Base-by-base conservation (phyloP, 2,329 filamentous ascomycete genomes). In the Epichloe glyceriae region DNA sequence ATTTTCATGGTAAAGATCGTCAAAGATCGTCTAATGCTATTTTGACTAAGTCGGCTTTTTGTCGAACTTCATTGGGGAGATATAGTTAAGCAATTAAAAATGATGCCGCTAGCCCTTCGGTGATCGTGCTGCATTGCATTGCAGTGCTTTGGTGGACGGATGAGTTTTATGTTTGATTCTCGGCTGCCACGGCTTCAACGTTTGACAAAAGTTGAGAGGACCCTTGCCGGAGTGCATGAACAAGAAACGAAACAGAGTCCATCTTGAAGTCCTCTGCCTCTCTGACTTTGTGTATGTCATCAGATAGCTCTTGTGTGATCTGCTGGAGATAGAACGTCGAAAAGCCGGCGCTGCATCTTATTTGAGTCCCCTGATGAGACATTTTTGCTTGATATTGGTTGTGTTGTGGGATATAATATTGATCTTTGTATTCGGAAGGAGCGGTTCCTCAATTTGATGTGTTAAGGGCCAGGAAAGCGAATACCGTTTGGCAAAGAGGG, bases 211-310 rank as follows among this genome's bases (percentile, higher is more conserved):
- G 87, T 53, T 83, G 74, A 5, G 67, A 69, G 4, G 76, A 76
- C 0, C 85, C 85, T 60, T 88, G 84, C 67, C 79, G 78, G 56
- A 89, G 64, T 3, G 84, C 83, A 58, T 78, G 72, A 35, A 89
- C 74, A 41, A 89, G 73, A 61, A 87, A 75, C 5, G 74, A 72
- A 33, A 88, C 73, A 3, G 78, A 77, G 48, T 80, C 79, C 52
- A 71, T 70, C 61, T 79, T 82, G 68, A 88, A 90, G 66, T 89
- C 86, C 58, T 80, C 78, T 10, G 85, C 82, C 7, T 60, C 65
- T 56, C 85, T 79, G 54, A 88, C 72, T 64, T 80, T 80, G 67
- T 87, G 81, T 38, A 90, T 73, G 62, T 89, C 86, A 57, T 88
- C 82, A 12, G 82, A 79, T 51, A 90, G 80, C 62, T 89, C 85